phyloP scores from a whole-genome alignment of 1,139 yeast species.

The Kodamaea suecica region DNA sequence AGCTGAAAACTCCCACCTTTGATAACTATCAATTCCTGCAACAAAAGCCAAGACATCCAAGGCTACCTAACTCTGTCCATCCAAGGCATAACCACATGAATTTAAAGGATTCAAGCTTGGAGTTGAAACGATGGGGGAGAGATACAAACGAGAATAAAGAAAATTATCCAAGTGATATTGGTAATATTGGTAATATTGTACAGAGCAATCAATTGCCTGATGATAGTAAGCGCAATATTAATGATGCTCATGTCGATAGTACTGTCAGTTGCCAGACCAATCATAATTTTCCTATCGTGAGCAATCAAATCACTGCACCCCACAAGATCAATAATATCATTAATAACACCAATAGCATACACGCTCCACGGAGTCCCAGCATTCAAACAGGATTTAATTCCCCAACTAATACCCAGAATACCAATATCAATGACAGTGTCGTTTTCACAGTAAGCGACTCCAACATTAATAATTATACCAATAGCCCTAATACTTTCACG shows the following conservation, averaged over 20 bases:
- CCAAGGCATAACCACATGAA: slow-evolving; percentile 38
- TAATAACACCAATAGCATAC: not conserved
- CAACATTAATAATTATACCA: too few relatives aligned
- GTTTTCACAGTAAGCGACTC: too few relatives aligned
- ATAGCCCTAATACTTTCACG: not conserved
- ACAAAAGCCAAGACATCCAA: slow-evolving; percentile 1
- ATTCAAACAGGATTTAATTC: slow-evolving; percentile 8
- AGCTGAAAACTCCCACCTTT: slow-evolving; percentile 9
- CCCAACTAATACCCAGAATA: slow-evolving; percentile 2
- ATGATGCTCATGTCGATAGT: too few relatives aligned
- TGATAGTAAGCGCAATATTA: too few relatives aligned
- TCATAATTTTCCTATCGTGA: too few relatives aligned
- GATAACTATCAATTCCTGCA: slow-evolving; percentile 7
- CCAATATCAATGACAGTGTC: not conserved
- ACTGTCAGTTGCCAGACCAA: too few relatives aligned
- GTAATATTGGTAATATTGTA: too few relatives aligned
- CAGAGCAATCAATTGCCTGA: too few relatives aligned
- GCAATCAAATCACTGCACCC: too few relatives aligned
- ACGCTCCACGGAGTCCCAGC: not conserved
- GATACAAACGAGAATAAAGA: not conserved
- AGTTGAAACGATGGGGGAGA: slow-evolving; percentile 22
- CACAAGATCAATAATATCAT: not conserved
- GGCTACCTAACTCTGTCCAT: not conserved
- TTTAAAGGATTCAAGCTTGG: slow-evolving; percentile 42
- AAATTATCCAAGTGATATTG: not conserved